Percentiles rank a stretch among this genome's conserved stretches.
Evolutionary conservation across 1,284 basidiomycete species (phyloP).

Genomic region (Ceratobasidium sp.): DNA sequence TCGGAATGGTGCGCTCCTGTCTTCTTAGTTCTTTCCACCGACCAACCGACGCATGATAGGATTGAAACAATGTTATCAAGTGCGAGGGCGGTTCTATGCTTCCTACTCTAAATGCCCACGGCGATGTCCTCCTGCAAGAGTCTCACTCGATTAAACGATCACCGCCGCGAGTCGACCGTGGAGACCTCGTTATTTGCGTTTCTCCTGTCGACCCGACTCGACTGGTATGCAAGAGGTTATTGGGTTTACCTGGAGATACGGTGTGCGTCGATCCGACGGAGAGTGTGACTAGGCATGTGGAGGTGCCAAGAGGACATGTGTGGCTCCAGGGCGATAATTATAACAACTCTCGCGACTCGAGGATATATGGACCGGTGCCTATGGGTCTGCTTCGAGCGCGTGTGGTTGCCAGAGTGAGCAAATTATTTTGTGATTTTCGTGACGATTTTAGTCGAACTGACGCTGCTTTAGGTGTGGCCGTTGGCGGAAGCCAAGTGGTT

Average conservation of each 20-base stretch:
- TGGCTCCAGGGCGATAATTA: slow-evolving; percentile 96
- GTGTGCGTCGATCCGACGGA: slow-evolving; percentile 81
- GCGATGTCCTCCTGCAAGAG: slow-evolving; percentile 73
- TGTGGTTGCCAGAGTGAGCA: slow-evolving; percentile 74
- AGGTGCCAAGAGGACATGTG: slow-evolving; percentile 84
- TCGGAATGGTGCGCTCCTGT: slow-evolving; percentile 36
- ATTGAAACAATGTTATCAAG: slow-evolving; percentile 48
- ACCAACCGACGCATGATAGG: background rate
- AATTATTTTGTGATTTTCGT: no score
- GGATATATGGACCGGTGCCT: slow-evolving; percentile 91
- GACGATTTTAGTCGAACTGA: slow-evolving; percentile 14
- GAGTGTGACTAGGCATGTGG: slow-evolving; percentile 65
- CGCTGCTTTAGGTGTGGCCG: slow-evolving; percentile 67
- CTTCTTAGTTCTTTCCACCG: background rate
- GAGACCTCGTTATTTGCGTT: slow-evolving; percentile 82
- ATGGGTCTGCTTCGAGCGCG: slow-evolving; percentile 82
- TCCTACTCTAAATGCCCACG: slow-evolving; percentile 73
- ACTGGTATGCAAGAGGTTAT: slow-evolving; percentile 88
- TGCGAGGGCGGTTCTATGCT: slow-evolving; percentile 85
- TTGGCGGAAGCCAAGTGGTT: slow-evolving; percentile 57
- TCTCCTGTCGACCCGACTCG: slow-evolving; percentile 78
- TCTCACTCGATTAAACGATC: slow-evolving; percentile 66
- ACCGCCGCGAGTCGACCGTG: slow-evolving; percentile 68
- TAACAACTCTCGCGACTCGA: slow-evolving; percentile 84
- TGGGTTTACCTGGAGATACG: slow-evolving; percentile 90